Evolutionary conservation across 108 stramenopile species (phyloP).

Genomic region (Cyclotella choctawhatcheeana): DNA sequence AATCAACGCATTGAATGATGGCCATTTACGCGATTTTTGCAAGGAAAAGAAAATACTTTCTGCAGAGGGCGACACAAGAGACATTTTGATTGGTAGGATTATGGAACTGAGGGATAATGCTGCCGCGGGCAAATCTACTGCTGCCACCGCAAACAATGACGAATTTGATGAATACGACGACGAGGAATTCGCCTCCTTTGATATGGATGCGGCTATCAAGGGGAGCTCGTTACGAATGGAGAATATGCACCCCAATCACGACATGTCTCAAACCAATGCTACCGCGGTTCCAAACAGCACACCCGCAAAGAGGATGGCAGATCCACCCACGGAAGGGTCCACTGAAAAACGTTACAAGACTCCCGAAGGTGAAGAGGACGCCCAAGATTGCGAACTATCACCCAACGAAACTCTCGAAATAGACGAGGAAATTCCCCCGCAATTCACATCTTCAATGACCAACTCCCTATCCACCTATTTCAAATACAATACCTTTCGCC

Average conservation of each 20-base stretch:
- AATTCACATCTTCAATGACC: conserved; percentile 2
- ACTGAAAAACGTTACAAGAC: conserved; percentile 6
- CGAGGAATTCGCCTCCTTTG: conserved; percentile 36
- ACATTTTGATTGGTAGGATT: neutral
- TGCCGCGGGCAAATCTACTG: neutral
- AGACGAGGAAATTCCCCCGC: conserved; percentile 8
- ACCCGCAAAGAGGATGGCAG: neutral
- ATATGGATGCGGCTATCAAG: conserved; percentile 33
- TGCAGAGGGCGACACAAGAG: neutral
- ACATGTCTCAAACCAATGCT: neutral
- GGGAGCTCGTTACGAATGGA: neutral
- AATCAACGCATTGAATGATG: neutral
- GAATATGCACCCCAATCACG: conserved; percentile 4
- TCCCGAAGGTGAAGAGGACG: neutral
- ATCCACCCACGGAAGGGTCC: neutral
- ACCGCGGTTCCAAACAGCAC: too few species aligned
- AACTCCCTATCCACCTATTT: conserved; percentile 48
- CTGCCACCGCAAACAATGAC: neutral
- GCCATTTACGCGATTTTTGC: conserved; percentile 6
- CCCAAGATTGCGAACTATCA: neutral
- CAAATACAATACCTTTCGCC: conserved; percentile 46
- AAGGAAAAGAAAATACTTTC: neutral
- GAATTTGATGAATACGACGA: conserved; percentile 28
- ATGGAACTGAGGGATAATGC: neutral
- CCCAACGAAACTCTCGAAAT: neutral